Conservation (phyloP, 495 filamentous ascomycete species). For the Pyrenula massariospora region DNA sequence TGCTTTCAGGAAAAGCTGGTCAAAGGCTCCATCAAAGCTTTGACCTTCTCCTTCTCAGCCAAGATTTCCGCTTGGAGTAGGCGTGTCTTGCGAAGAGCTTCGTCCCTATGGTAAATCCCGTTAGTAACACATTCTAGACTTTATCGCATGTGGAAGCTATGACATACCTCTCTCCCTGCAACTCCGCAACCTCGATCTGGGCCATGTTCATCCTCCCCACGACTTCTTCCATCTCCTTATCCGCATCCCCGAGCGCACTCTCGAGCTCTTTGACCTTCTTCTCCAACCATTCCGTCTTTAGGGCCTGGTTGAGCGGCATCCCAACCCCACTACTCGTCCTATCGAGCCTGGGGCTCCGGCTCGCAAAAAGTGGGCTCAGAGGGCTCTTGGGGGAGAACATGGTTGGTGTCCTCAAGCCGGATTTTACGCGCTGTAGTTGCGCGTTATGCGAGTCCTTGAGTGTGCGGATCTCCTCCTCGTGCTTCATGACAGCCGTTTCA, state of each 20-base stretch:
- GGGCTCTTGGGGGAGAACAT: slow-evolving; percentile 22
- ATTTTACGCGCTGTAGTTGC: slow-evolving; percentile 68
- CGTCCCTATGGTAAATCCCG: slow-evolving; percentile 45
- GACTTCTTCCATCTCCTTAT: slow-evolving; percentile 90
- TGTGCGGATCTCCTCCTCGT: slow-evolving; percentile 73
- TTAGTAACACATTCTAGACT: slow-evolving; percentile 17
- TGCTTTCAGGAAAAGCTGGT: background rate
- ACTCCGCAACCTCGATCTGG: slow-evolving; percentile 84
- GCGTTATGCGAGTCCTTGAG: slow-evolving; percentile 67
- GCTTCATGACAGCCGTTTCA: slow-evolving; percentile 67
- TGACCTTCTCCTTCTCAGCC: slow-evolving; percentile 45
- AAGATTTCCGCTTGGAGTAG: slow-evolving; percentile 56
- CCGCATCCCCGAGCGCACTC: slow-evolving; percentile 66
- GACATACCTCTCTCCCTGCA: slow-evolving; percentile 75
- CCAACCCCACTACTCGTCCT: slow-evolving; percentile 44
- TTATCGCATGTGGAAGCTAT: slow-evolving; percentile 4
- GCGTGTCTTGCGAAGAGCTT: slow-evolving; percentile 72
- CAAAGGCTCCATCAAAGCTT: slow-evolving; percentile 19
- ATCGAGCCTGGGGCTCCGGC: slow-evolving; percentile 44
- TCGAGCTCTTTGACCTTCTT: slow-evolving; percentile 71
- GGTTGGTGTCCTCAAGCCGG: slow-evolving; percentile 28
- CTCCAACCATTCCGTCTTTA: slow-evolving; percentile 62
- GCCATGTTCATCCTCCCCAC: slow-evolving; percentile 84
- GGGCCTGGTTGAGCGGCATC: slow-evolving; percentile 46
- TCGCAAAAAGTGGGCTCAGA: slow-evolving; percentile 47